phyloP scores from a whole-genome alignment of 2,329 filamentous ascomycete species.

The Pleurostoma richardsiae region DNA sequence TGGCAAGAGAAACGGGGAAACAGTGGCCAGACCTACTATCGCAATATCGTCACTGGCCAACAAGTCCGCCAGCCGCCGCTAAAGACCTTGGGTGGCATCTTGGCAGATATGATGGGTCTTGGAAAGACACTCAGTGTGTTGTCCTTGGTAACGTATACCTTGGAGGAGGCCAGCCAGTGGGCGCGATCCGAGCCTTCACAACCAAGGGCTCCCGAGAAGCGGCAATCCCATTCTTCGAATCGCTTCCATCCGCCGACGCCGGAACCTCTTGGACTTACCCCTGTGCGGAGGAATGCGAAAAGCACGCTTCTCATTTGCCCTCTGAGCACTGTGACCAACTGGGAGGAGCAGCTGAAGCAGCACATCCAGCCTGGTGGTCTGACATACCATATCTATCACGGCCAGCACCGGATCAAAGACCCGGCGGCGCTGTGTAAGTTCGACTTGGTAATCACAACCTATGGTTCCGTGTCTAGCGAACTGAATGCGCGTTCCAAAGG shows the following conservation, averaged over 20 bases:
- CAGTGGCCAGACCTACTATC: slow-evolving; percentile 57
- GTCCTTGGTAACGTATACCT: slow-evolving; percentile 65
- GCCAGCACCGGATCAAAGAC: slow-evolving; percentile 67
- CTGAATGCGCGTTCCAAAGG: slow-evolving; percentile 57
- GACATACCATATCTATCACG: slow-evolving; percentile 82
- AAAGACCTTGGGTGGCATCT: slow-evolving; percentile 66
- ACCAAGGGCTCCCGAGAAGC: slow-evolving; percentile 32
- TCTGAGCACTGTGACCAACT: slow-evolving; percentile 87
- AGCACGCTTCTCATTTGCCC: slow-evolving; percentile 85
- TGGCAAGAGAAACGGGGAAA: slow-evolving; percentile 60
- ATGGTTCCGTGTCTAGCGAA: slow-evolving; percentile 81
- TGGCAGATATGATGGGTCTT: slow-evolving; percentile 87
- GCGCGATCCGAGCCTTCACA: slow-evolving; percentile 46
- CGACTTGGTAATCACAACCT: slow-evolving; percentile 89
- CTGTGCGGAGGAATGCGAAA: slow-evolving; percentile 62
- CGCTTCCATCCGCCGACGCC: slow-evolving; percentile 34
- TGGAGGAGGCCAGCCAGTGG: slow-evolving; percentile 60
- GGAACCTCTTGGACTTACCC: slow-evolving; percentile 41
- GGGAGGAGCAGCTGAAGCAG: slow-evolving; percentile 85
- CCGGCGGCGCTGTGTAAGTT: slow-evolving; percentile 62
- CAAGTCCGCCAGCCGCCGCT: slow-evolving; percentile 54
- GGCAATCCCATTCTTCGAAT: slow-evolving; percentile 14
- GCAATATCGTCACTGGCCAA: slow-evolving; percentile 81
- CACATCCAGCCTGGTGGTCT: slow-evolving; percentile 65
- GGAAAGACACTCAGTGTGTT: slow-evolving; percentile 84